Base-by-base conservation (phyloP, 2,329 filamentous ascomycete species). In the Stachybotrys chlorohalonatus region DNA sequence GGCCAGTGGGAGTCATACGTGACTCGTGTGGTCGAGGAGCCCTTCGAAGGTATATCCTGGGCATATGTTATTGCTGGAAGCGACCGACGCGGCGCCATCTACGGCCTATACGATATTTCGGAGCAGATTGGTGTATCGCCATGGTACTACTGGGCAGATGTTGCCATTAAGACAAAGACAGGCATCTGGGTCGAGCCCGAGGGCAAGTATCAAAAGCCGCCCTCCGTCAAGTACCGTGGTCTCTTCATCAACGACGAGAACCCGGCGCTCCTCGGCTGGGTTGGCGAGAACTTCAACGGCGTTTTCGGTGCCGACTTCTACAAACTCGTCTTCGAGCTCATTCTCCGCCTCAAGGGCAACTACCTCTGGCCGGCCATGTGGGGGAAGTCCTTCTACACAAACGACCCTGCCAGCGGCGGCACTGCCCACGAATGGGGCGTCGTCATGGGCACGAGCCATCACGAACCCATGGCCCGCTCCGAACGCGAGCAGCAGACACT, bases 291-390 rank as follows among this genome's bases (percentile, higher is more conserved):
- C 50, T 75, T 79, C 54, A 70, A 75, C 1, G 75, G 79, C 6
- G 84, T 86, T 59, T 86, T 87, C 64, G 72, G 72, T 13, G 75
- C 76, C 30, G 77, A 87, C 0, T 87, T 87, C 7, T 89, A 90
- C 68, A 72, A 77, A 4, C 78, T 80, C 17, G 81, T 90, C 16
- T 89, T 88, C 57, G 87, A 90, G 69, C 73, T 90, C 1, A 70
- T 90, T 1, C 78, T 90, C 6, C 78, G 87, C 7, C 75, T 87
- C 31, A 78, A 82, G 45, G 86, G 86, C n/a, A 90, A 90, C 67
- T 90, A 89, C 62, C 73, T 90, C 52, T 90, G 87, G 87, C 87
- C 87, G 0, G 79, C 85, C 1, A 75, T 82, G 65, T 90, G 86
- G 87, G 80, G 78, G 6, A 80, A 78, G 58, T 88, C 88, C 76